Conservation (phyloP, 768 basidiomycete genomes). For the Peribolospora kevripleyi region DNA sequence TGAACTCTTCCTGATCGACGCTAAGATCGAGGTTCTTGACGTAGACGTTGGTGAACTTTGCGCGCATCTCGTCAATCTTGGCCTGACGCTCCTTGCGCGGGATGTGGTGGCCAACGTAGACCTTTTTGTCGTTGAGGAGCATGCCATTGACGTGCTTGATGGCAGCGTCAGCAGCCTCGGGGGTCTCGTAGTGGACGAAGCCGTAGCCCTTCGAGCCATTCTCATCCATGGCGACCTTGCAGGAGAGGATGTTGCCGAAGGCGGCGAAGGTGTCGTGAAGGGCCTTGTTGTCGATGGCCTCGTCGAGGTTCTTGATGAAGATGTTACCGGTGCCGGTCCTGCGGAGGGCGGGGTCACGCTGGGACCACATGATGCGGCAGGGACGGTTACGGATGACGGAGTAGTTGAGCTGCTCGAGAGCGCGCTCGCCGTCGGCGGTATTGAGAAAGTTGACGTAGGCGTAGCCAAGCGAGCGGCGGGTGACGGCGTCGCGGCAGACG, state of each 20-base stretch:
- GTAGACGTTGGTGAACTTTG: slow-evolving; percentile 95
- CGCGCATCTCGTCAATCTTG: slow-evolving; percentile 90
- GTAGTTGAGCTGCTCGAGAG: slow-evolving; percentile 96
- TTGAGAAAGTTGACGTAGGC: slow-evolving; percentile 99
- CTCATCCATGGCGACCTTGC: slow-evolving; percentile 96
- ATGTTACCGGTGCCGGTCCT: slow-evolving; percentile 99
- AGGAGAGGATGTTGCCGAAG: slow-evolving; percentile 93
- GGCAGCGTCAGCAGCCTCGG: slow-evolving; percentile 79
- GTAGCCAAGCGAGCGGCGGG: slow-evolving; percentile 96
- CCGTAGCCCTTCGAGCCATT: slow-evolving; percentile 94
- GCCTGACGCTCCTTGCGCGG: slow-evolving; percentile 97
- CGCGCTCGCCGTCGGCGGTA: slow-evolving; percentile 88
- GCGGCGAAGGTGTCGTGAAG: slow-evolving; percentile 99
- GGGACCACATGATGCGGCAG: slow-evolving; percentile 99
- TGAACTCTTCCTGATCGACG: slow-evolving; percentile 63
- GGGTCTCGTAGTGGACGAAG: slow-evolving; percentile 96
- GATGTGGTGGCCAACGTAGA: slow-evolving; percentile 91
- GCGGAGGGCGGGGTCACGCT: slow-evolving; percentile 95
- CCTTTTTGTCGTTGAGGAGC: slow-evolving; percentile 98
- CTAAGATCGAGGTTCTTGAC: slow-evolving; percentile 86
- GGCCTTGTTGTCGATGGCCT: slow-evolving; percentile 40
- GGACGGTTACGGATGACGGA: slow-evolving; percentile 94
- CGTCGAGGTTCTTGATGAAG: slow-evolving; percentile 99
- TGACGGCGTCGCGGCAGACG: slow-evolving; percentile 98
- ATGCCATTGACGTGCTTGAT: slow-evolving; percentile 99